Evolutionary conservation across 1,139 yeast species (phyloP).

Genomic region (Candida frijolesensis): DNA sequence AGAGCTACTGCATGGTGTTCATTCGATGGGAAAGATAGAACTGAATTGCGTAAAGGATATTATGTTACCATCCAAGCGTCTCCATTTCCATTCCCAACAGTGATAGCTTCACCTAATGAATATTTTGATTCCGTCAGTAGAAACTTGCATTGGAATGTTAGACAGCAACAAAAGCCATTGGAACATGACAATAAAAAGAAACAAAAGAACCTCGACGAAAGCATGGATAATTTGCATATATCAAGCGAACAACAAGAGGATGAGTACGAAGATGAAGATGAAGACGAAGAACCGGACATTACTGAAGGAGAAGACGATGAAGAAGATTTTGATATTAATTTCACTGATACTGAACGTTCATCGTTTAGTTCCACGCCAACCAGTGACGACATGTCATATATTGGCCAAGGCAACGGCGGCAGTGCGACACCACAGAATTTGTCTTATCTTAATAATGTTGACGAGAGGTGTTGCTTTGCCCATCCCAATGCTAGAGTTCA

Average conservation of each 20-base stretch:
- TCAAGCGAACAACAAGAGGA: constrained; percentile 7
- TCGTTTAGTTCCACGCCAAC: constrained; percentile 16
- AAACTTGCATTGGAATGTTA: constrained; percentile 82
- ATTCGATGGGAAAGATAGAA: constrained; percentile 80
- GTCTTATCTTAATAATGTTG: constrained; percentile 24
- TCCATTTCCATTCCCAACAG: constrained; percentile 86
- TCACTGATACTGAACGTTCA: constrained; percentile 21
- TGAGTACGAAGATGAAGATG: no score
- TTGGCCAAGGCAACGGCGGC: constrained; percentile 25
- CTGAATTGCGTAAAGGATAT: constrained; percentile 71
- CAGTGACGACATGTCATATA: constrained; percentile 21
- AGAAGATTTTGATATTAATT: constrained; percentile 33
- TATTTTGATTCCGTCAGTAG: constrained; percentile 83
- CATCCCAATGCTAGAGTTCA: constrained; percentile 43
- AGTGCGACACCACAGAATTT: constrained; percentile 35
- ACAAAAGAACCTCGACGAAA: constrained; percentile 6
- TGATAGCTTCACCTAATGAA: constrained; percentile 71
- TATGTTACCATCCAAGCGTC: constrained; percentile 78
- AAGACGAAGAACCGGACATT: constrained; percentile 8
- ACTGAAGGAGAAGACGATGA: constrained; percentile 18
- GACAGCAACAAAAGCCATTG: constrained; percentile 82
- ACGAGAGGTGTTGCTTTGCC: constrained; percentile 40
- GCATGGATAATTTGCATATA: constrained; percentile 17
- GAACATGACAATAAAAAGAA: constrained; percentile 11
- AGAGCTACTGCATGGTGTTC: constrained; percentile 89